Evolutionary conservation across 345 rosid genomes (phyloP), one percentile per base, ranked within the genome.

Genomic region (Hypericum perforatum): DNA sequence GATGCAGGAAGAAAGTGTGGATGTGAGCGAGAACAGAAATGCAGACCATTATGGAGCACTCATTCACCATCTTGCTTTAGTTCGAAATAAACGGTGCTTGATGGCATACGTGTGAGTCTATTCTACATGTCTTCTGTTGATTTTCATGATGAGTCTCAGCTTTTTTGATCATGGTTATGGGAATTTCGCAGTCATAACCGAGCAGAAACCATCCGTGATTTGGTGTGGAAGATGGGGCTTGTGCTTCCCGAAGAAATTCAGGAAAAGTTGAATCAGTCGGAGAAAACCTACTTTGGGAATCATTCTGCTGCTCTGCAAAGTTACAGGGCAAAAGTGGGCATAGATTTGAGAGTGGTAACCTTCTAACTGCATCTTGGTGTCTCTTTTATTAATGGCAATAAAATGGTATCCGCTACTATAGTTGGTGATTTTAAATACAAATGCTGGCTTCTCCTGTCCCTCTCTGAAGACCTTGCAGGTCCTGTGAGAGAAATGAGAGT

Each of bases 1-100:
- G 69, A 91, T 81, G 80, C 95, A 91, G 62, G 94, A 77, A 63
- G 76, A 87, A 71, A 86, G 79, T 40, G 77, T 91, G 68, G 90
- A 88, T 71, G 83, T 81, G 39, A 80, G 63, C 65, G 85, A 81
- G 61, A 75, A 80, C 48, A 82, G 84, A 77, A 91, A 85, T 65
- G 85, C 76, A 0, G 98, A 88, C 64, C 89, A 82, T 63, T 82
- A 88, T 54, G 96, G 98, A 39, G 88, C 95, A 43, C 83, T 92
- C 7, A 66, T 76, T 45, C 96, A 92, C 60, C 96, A 92, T 70
- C 82, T 92, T 63, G 66, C 98, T 64, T 67, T 92, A 65, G 70
- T 67, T 71, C 90, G 90, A 12, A 85, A 85, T 73, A 92, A 92
- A 56, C 90, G 96, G 52, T 92, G 96, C 79, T 75, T 92, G 62